phyloP scores from a whole-genome alignment of 169 alveolate species.

The Plasmodium cynomolgi region DNA sequence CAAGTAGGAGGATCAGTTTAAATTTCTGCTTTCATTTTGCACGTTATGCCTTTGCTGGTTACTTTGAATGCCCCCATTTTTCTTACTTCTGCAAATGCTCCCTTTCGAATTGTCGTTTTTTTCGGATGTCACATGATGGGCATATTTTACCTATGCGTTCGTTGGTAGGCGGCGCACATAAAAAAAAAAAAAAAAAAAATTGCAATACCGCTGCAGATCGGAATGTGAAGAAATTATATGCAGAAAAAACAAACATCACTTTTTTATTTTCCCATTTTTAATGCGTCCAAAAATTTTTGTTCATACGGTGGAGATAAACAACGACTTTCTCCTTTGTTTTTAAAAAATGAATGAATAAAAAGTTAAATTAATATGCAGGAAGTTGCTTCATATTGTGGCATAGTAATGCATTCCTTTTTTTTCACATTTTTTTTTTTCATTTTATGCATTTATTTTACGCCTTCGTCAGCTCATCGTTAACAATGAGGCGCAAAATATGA shows the following conservation, averaged over 20 bases:
- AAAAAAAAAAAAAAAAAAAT: constrained; percentile 21
- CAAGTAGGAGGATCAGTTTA: not conserved
- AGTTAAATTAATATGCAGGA: constrained; percentile 4
- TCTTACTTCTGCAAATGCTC: not conserved
- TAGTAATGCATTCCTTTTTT: constrained; percentile 15
- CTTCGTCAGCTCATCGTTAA: not conserved
- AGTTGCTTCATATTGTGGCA: not conserved
- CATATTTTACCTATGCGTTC: not conserved
- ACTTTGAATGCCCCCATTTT: not conserved
- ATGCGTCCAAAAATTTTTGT: constrained; percentile 6
- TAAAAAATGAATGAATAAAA: not conserved
- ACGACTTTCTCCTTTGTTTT: not conserved
- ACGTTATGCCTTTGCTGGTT: not conserved
- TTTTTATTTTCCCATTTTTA: not conserved
- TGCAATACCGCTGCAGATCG: not conserved
- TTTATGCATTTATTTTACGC: not conserved
- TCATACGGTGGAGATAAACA: not conserved
- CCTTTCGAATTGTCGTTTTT: not conserved
- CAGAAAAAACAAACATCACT: constrained; percentile 4
- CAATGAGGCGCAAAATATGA: not conserved
- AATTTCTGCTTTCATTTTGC: not conserved
- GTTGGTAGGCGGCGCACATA: not conserved
- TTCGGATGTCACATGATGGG: not conserved
- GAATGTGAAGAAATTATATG: not conserved
- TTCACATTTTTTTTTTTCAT: not conserved